Evolutionary conservation across 768 basidiomycete species (phyloP), one percentile per base, ranked within the genome.

Genomic region (Pleurotus platypus): DNA sequence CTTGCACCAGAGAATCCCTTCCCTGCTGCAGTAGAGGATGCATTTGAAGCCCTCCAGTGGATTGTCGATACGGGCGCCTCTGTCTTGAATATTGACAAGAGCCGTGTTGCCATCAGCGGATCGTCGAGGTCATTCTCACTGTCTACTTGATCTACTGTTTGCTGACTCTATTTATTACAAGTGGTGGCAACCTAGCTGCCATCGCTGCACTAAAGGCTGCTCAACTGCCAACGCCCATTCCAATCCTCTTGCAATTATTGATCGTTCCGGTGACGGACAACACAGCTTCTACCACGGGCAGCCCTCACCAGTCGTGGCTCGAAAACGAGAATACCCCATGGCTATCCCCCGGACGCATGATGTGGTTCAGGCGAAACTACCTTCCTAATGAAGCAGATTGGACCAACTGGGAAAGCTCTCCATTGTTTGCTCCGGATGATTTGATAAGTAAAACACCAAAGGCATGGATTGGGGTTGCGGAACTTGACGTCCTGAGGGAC

Each of bases 181-280:
- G 87, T 55, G 88, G 89, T 3, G 87, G 84, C 1, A 89, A 90
- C 62, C 75, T 90, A 1, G 86, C 88, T 0, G 80, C 85, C 0
- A 77, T 86, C 50, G 70, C 86, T 1, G 75, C 86, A 0, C 80
- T 88, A 68, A 87, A 86, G 69, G 86, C 86, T 1, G 75, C 75
- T 0, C 68, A 78, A 38, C 58, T 71, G 8, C 57, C 68, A 3
- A 81, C 80, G 0, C 77, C 80, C 9, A 80, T 85, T 26, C 78
- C 80, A 2, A 65, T 89, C 46, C 61, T 78, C 3, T 83, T 86
- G 69, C 85, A 85, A 61, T 72, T 90, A 0, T 77, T 90, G 40
- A 75, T 87, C 22, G 89, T 89, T 1, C 89, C 88, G 15, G 89
- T 89, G 38, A 81, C 75, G 0, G 86, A 91, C 66, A 90, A 89